Base-by-base conservation (phyloP, 1,284 basidiomycete genomes). In the Irpex sp. region DNA sequence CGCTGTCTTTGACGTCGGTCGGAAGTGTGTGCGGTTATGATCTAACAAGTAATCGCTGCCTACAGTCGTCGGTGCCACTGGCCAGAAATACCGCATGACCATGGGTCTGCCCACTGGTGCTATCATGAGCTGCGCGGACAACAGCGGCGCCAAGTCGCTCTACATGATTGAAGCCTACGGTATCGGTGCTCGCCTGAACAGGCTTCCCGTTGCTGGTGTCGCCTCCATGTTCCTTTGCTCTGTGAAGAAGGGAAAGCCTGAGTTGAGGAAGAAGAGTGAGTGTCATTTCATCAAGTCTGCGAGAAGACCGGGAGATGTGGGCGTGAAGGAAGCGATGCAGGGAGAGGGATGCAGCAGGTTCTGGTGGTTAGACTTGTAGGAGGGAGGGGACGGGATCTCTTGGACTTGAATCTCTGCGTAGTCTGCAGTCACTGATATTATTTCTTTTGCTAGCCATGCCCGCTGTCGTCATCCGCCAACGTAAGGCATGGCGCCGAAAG, bases 191-290 rank as follows among this genome's bases (percentile, higher is more conserved):
- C 94, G 92, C 76, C 87, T 99, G 62, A 98, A 99, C 89, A 88
- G 97, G 81, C 87, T 99, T 68, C 97, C 97, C 68, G 97, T 97
- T 78, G 96, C 97, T 71, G 92, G 95, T 83, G 95, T 97, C 67
- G 97, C 97, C 73, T 95, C 97, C 81, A 98, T 98, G 96, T 92
- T 98, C 72, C 95, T 99, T 73, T 95, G 95, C 66, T 95, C 93
- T 65, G 97, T 99, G 76, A 99, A 99, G 89, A 99, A 99, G 89
- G 97, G 97, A 79, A 99, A 99, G 86, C 97, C 97, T 60, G 97
- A 99, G 81, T 82, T 99, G 76, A 89, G 97, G 80, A 99, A 99
- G 87, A 99, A 99, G 87, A 97, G 94, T 96, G 78, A 75, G 93
- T 81, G 55, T 60, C 55, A 73, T 33, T 61, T 63, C 36, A 31